Percentiles rank a stretch among this genome's conserved stretches.
Evolutionary conservation across 306 rosid species (phyloP).

Genomic region (Vachellia collinsii): DNA sequence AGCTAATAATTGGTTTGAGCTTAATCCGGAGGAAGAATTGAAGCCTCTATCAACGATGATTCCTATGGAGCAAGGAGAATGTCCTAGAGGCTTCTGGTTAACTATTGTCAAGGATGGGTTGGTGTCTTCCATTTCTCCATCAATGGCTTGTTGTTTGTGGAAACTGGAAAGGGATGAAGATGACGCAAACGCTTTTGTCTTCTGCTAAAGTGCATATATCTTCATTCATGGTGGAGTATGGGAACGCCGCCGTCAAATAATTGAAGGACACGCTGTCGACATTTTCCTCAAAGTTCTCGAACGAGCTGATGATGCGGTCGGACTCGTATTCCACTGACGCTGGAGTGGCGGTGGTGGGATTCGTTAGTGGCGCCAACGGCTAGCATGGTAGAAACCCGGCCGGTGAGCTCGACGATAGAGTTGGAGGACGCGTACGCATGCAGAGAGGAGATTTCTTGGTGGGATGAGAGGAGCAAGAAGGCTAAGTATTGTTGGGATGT

Average conservation of each 20-base stretch:
- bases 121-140: conserved; percentile 78
- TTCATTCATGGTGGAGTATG: conserved; percentile 87
- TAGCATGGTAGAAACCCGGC: no score
- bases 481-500: conserved; percentile 81
- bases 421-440: conserved; percentile 66
- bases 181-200: conserved; percentile 68
- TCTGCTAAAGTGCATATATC: conserved; percentile 79
- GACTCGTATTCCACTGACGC: conserved; percentile 46
- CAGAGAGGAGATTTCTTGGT: conserved; percentile 68
- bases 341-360: no score
- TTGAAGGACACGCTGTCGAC: conserved; percentile 53
- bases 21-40: conserved; percentile 49
- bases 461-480: conserved; percentile 83
- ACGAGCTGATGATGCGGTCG: conserved; percentile 69
- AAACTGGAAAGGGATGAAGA: conserved; percentile 89
- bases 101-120: conserved; percentile 71
- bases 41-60: conserved; percentile 82
- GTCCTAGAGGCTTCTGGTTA: conserved; percentile 70
- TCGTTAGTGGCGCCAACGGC: no score
- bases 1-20: conserved; percentile 39
- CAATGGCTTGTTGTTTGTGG: conserved; percentile 89
- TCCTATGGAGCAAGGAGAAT: conserved; percentile 81
- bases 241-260: conserved; percentile 71
- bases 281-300: conserved; percentile 72
- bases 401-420: conserved; percentile 63